Percentiles rank a stretch among this genome's conserved stretches.
Conservation (phyloP, 1,139 yeast genomes). For the Yamadazyma dushanensis region DNA sequence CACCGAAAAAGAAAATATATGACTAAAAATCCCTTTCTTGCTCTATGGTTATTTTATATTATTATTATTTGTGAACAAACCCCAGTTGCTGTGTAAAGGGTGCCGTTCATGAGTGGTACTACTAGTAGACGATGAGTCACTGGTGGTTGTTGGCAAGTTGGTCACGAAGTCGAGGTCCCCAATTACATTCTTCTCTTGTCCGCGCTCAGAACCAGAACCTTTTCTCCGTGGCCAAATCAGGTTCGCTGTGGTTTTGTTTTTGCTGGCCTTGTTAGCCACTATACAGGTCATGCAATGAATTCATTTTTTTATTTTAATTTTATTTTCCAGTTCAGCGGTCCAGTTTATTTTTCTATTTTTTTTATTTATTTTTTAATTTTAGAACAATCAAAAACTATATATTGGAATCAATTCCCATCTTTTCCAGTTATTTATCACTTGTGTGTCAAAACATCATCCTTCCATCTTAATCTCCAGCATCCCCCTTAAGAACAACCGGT, state of each 20-base stretch:
- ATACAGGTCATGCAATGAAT: constrained; percentile 2
- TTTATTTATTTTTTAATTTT: constrained; percentile 5
- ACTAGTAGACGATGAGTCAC: too few relatives aligned
- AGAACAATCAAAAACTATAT: constrained; percentile 6
- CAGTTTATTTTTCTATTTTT: constrained; percentile 1
- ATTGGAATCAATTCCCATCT: constrained; percentile 5
- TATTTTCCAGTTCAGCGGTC: constrained; percentile 1
- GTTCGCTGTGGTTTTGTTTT: too few relatives aligned
- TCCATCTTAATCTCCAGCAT: background rate
- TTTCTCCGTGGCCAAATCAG: background rate
- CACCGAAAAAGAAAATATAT: too few relatives aligned
- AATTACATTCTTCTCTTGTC: constrained; percentile 1
- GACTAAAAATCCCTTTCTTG: too few relatives aligned
- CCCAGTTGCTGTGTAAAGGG: background rate
- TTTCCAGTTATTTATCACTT: background rate
- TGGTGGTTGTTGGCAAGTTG: too few relatives aligned
- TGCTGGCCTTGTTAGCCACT: constrained; percentile 1
- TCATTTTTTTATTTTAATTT: background rate
- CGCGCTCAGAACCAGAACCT: background rate
- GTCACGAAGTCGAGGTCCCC: too few relatives aligned
- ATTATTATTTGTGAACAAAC: too few relatives aligned
- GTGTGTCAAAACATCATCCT: too few relatives aligned
- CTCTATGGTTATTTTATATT: too few relatives aligned
- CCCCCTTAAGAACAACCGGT: background rate
- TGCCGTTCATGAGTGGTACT: too few relatives aligned